Conservation (phyloP, 225 moss, liverwort and hornwort genomes). For the Physcomitrellopsis africana region DNA sequence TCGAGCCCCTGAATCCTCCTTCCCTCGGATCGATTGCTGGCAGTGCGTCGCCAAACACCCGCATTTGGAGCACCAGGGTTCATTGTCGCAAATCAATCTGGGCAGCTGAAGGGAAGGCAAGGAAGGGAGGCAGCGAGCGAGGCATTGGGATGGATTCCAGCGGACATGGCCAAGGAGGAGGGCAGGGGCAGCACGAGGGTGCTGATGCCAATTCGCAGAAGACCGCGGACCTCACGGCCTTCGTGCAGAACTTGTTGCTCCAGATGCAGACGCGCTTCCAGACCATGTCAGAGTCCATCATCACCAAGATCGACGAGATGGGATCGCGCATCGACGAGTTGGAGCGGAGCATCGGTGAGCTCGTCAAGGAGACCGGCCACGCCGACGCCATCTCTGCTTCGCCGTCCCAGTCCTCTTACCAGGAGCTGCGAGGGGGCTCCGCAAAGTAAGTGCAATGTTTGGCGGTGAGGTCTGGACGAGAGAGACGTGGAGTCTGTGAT, state of each 20-base stretch:
- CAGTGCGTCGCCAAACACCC: no score
- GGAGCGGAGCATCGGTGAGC: constrained; percentile 79
- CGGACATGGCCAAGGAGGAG: constrained; percentile 27
- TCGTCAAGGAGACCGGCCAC: constrained; percentile 74
- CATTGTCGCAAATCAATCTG: no score
- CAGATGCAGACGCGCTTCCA: constrained; percentile 88
- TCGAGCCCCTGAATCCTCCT: no score
- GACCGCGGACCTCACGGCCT: constrained; percentile 81
- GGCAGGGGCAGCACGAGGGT: constrained; percentile 34
- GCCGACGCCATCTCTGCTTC: constrained; percentile 33
- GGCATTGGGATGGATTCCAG: constrained; percentile 21
- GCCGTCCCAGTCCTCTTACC: constrained; percentile 28
- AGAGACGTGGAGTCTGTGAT: background rate
- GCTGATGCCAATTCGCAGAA: constrained; percentile 55
- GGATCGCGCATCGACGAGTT: constrained; percentile 79
- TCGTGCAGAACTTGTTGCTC: constrained; percentile 79
- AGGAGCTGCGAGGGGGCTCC: constrained; percentile 37
- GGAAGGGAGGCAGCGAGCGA: background rate
- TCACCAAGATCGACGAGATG: constrained; percentile 85
- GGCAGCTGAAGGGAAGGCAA: no score
- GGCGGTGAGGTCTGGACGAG: background rate
- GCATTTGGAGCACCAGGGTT: no score
- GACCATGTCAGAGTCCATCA: constrained; percentile 89
- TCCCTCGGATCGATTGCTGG: no score
- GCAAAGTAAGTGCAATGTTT: constrained; percentile 26